Base-by-base conservation (phyloP, 2,329 filamentous ascomycete genomes). In the Fusarium oligoseptatum region DNA sequence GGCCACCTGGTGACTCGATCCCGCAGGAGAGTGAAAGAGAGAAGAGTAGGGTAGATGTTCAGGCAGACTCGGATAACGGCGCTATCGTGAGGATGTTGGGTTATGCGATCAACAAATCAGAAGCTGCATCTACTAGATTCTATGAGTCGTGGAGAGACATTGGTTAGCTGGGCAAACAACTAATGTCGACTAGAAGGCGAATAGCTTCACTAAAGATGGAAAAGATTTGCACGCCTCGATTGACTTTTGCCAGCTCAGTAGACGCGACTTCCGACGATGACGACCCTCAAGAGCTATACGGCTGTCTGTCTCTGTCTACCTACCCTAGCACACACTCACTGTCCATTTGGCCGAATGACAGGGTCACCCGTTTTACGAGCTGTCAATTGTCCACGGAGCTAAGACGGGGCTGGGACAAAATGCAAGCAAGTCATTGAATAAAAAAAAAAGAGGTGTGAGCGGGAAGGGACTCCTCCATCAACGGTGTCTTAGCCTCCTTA, bases 131-230 rank as follows among this genome's bases (percentile, higher is more conserved):
- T 29, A 6, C 15, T 52, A 29, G 17, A 52, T 29, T 1, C 48
- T 12, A 27, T 27, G 48, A 52, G 48, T 52, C 48, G 27, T 57
- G 52, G 52, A 57, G 52, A 57, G 52, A 57, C 52, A 57, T 57
- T 57, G 52, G 52, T 20, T 50, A 50, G 9, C 45, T 50, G 24
- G 24, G 45, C 15, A 29, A 50, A 57, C 20, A 36, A 20, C 52
- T 37, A 57, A 37, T 34, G 32, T 56, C 2, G 24, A 56, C 52
- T 56, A 36, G 52, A 22, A 24, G 32, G 27, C 6, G 17, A 52
- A 52, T 57, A 57, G 32, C 29, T 14, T 57, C 52, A 36, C 22
- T 58, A 14, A 58, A 39, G 32, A 58, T 4, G 55, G 55, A 14
- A 58, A 58, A 58, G 55, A 58, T 58, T 37, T 39, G 55, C 55